Evolutionary conservation across 495 filamentous ascomycete genomes (phyloP), one percentile per base, ranked within the genome.

Genomic region (Echria macrotheca): DNA sequence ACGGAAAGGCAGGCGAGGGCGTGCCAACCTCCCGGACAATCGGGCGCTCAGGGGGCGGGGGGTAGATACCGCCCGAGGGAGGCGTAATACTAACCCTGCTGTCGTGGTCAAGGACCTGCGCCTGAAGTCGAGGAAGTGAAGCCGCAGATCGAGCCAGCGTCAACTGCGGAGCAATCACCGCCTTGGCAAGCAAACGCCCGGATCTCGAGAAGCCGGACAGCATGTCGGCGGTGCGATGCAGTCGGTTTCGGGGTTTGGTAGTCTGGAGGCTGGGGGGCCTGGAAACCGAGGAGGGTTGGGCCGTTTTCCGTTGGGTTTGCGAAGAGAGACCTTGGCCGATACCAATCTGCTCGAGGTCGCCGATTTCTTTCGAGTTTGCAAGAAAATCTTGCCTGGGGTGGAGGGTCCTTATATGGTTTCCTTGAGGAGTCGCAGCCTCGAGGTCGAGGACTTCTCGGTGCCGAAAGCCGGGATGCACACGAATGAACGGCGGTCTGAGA

Each of bases 61-160:
- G n/a, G n/a, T n/a, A n/a, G n/a, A n/a, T n/a, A n/a, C n/a, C n/a
- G n/a, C n/a, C n/a, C n/a, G n/a, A n/a, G n/a, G n/a, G n/a, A n/a
- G n/a, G n/a, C n/a, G n/a, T n/a, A n/a, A n/a, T n/a, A n/a, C n/a
- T n/a, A n/a, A n/a, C n/a, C n/a, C n/a, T n/a, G n/a, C n/a, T 47
- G 38, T 24, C 37, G 15, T 53, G 15, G 31, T 60, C 57, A 37
- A 46, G 36, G 28, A 60, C 54, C 44, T 60, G 59, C 24, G 59
- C 59, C 25, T 57, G 59, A 18, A 37, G 51, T 8, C 37, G 57
- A 10, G 54, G 49, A n/a, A 55, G 18, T 10, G 59, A 54, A 15
- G 50, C 54, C 8, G 47, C 47, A 9, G 52, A 25, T 23, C 56
- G 59, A 24, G 41, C 42, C 49, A 37, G 39, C 17, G 29, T 17